A percentile compares a stretch with the other conserved stretches of the same genome.
Conservation (phyloP, 2,329 filamentous ascomycete species). For the Aspergillus oerlinghausenensis region DNA sequence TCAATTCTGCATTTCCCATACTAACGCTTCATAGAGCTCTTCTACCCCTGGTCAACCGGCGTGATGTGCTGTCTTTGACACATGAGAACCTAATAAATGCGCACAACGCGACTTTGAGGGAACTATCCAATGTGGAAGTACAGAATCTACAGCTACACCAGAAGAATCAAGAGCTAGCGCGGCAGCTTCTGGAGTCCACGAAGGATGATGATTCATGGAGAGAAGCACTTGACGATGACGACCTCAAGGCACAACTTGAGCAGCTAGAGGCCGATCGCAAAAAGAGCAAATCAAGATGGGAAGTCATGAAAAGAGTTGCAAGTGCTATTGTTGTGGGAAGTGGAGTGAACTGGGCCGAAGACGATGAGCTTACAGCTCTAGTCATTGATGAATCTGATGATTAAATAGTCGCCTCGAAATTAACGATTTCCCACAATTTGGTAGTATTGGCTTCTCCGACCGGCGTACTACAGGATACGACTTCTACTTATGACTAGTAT, state of each 20-base stretch:
- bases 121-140: slow-evolving; percentile 55
- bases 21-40: slow-evolving; percentile 53
- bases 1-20: slow-evolving; percentile 6
- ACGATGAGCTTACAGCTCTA: slow-evolving; percentile 62
- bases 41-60: slow-evolving; percentile 59
- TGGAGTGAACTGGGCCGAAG: slow-evolving; percentile 73
- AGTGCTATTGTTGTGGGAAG: slow-evolving; percentile 75
- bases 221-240: slow-evolving; percentile 52
- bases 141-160: slow-evolving; percentile 54
- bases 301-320: slow-evolving; percentile 71
- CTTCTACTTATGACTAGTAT: background rate
- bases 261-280: slow-evolving; percentile 57
- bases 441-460: background rate
- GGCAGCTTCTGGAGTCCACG: slow-evolving; percentile 59
- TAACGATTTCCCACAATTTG: background rate
- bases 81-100: slow-evolving; percentile 57
- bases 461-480: background rate
- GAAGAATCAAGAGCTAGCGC: slow-evolving; percentile 60
- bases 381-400: slow-evolving; percentile 66
- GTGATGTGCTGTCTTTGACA: slow-evolving; percentile 62
- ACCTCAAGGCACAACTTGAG: slow-evolving; percentile 53
- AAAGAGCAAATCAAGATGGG: slow-evolving; percentile 62
- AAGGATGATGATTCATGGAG: slow-evolving; percentile 50
- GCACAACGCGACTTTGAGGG: slow-evolving; percentile 48
- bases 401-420: slow-evolving; percentile 14